Base-by-base conservation (phyloP, 1,284 basidiomycete species). In the Porogramme epimiltina region DNA sequence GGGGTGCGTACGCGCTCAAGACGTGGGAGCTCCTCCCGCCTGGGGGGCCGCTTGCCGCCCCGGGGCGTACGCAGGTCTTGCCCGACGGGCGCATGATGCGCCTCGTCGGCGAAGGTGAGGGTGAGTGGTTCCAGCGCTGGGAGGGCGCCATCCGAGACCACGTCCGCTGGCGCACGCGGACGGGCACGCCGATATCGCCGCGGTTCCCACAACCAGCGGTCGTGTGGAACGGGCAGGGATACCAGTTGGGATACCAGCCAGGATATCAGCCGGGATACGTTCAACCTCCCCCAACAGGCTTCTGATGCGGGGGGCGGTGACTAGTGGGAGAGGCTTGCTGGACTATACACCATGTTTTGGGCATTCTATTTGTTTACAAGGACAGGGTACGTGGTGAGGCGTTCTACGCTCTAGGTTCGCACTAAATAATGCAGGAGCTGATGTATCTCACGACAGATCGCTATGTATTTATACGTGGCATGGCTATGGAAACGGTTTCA, bases 111-210 rank as follows among this genome's bases (percentile, higher is more conserved):
- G 61, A 81, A 51, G 76, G 76, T 53, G 91, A 92, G 68, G 86
- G 84, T 4, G 79, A 85, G 57, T 93, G 89, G 89, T 88, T 90
- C 68, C 78, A 78, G 63, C 74, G 75, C 45, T 92, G 90, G 89
- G 85, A 91, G 60, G 75, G 75, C 33, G 76, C 81, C 3, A 89
- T 93, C 46, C 59, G 66, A 34, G 53, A 61, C 4, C 66, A 66
- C 6, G 67, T 69, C 15, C 56, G 49, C 13, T 51, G 34, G 34
- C 34, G 34, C 13, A 37, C 13, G 34, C 10, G 34, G 34, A n/a
- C 6, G 13, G 34, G 34, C 13, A 18, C 10, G 16, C 13, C 34
- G 34, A 13, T 37, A 18, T 16, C 8, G 34, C 9, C 34, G 34
- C n/a, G 10, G 10, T 6, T 37, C 5, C 34, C 34, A 18, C 34